Evolutionary conservation across 1,139 yeast species (phyloP).

Genomic region (Suhomyces guaymorum): DNA sequence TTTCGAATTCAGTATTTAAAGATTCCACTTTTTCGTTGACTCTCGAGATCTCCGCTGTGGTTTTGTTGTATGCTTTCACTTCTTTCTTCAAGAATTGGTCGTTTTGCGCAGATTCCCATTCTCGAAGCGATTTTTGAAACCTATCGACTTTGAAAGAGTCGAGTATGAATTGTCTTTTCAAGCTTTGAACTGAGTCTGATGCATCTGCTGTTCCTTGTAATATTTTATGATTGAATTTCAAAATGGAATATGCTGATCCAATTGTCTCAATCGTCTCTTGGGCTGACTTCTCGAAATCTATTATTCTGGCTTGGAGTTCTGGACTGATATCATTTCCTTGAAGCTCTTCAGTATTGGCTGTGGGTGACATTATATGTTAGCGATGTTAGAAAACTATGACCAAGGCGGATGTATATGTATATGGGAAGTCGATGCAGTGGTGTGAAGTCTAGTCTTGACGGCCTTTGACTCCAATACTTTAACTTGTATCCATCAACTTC

Average conservation of each 20-base stretch:
- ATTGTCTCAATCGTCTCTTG: conserved; percentile 10
- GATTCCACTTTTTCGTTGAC: conserved; percentile 28
- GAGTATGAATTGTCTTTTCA: conserved; percentile 28
- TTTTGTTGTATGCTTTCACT: conserved; percentile 32
- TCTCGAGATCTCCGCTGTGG: conserved; percentile 32
- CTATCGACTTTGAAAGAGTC: conserved; percentile 39
- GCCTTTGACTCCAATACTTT: no score
- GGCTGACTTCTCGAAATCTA: conserved; percentile 6
- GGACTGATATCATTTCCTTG: not conserved
- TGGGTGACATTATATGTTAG: no score
- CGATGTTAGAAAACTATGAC: no score
- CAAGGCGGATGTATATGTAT: no score
- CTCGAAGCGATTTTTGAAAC: conserved; percentile 33
- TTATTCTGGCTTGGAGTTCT: conserved; percentile 2
- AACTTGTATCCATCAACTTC: no score
- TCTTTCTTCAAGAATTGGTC: conserved; percentile 27
- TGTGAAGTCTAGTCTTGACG: no score
- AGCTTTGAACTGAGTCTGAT: conserved; percentile 5
- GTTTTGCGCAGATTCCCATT: conserved; percentile 29
- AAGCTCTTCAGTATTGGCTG: not conserved
- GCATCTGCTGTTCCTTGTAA: conserved; percentile 1
- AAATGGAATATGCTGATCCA: conserved; percentile 12
- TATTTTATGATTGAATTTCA: conserved; percentile 8
- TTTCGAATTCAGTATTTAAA: conserved; percentile 27
- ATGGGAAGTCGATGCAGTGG: no score